Conservation (phyloP, 2,329 filamentous ascomycete species). For the Colletotrichum sp. region DNA sequence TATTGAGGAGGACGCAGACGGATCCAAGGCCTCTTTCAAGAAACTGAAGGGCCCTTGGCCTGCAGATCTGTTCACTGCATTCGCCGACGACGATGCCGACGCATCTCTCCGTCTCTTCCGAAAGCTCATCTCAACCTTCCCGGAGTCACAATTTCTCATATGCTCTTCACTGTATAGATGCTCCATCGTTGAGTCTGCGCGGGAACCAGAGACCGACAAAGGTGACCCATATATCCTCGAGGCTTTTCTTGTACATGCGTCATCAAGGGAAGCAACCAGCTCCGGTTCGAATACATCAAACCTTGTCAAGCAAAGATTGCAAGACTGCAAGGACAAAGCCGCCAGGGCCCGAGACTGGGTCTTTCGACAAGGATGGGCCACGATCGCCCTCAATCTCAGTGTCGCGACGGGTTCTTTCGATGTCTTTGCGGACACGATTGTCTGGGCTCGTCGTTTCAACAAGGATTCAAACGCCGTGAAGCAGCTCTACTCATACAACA, state of each 20-base stretch:
- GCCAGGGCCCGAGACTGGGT: slow-evolving; percentile 24
- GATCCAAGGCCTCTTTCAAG: background rate
- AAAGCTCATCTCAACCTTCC: background rate
- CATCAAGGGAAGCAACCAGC: background rate
- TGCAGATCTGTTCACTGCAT: background rate
- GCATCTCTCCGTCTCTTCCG: background rate
- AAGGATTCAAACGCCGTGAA: slow-evolving; percentile 26
- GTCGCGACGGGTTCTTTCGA: slow-evolving; percentile 28
- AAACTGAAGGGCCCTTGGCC: slow-evolving; percentile 3
- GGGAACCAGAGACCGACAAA: background rate
- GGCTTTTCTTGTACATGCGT: background rate
- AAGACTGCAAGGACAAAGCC: slow-evolving; percentile 25
- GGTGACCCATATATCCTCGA: background rate
- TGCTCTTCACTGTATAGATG: background rate
- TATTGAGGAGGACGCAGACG: slow-evolving; percentile 23
- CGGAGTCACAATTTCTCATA: background rate
- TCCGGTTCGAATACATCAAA: background rate
- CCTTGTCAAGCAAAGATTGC: background rate
- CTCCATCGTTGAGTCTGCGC: background rate
- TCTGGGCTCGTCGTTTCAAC: slow-evolving; percentile 34
- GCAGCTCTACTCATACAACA: slow-evolving; percentile 20
- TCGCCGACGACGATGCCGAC: background rate
- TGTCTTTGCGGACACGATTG: slow-evolving; percentile 25
- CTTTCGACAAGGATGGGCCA: slow-evolving; percentile 28
- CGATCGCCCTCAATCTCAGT: slow-evolving; percentile 29